phyloP scores from a whole-genome alignment of 208 protist genomes.

The Borovskyia barvae region DNA sequence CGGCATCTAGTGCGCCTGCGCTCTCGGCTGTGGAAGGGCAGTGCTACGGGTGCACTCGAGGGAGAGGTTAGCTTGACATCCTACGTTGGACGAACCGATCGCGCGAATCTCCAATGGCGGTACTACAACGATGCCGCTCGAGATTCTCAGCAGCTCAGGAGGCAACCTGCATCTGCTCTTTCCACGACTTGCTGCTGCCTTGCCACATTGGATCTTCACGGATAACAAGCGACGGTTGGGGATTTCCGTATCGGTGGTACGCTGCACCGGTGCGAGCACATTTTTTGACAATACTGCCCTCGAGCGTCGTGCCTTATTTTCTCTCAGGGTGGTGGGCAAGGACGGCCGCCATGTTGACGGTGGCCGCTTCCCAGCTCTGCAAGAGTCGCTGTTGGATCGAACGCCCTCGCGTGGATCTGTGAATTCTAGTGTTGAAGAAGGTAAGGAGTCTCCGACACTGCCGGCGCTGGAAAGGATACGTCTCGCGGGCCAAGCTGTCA shows the following conservation, averaged over 20 bases:
- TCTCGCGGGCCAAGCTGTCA: constrained; percentile 9
- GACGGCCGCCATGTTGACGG: too few relatives aligned
- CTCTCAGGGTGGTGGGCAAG: too few relatives aligned
- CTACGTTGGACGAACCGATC: too few relatives aligned
- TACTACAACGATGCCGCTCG: constrained; percentile 14
- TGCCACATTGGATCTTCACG: constrained; percentile 37
- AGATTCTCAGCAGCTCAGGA: constrained; percentile 35
- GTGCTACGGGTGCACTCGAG: too few relatives aligned
- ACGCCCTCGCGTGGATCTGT: constrained; percentile 36
- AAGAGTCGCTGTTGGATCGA: constrained; percentile 33
- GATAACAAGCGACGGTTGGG: constrained; percentile 18
- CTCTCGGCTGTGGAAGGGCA: constrained; percentile 20
- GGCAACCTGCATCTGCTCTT: constrained; percentile 35
- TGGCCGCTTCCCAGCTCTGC: constrained; percentile 28
- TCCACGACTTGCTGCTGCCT: constrained; percentile 10
- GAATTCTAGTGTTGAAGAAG: constrained; percentile 1
- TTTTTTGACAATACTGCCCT: too few relatives aligned
- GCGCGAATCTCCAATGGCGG: background rate
- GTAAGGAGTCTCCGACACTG: background rate
- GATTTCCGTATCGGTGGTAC: constrained; percentile 17
- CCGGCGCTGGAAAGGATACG: constrained; percentile 25
- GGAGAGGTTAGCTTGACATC: too few relatives aligned
- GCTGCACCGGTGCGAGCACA: constrained; percentile 21
- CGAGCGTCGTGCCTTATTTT: too few relatives aligned
- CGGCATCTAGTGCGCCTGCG: constrained; percentile 29